A percentile compares a stretch with the other conserved stretches of the same genome.
These are phyloP conservation scores for Aspergillus carbonarius DNA, from an alignment of 2,329 filamentous ascomycete species.

Conservation along the genomic window DNA sequence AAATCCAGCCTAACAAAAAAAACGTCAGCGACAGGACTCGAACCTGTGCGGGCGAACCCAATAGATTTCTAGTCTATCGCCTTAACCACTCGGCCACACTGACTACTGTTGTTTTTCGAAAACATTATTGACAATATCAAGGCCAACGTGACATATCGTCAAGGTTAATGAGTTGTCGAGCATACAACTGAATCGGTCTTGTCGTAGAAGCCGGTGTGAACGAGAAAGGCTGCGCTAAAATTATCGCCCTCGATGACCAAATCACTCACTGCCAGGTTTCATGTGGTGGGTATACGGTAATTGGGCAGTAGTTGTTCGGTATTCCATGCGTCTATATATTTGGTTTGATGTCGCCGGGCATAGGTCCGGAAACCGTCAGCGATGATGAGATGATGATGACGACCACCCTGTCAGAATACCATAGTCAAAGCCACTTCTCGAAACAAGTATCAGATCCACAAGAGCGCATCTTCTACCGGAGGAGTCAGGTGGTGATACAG, in stretches of 20 bases:
- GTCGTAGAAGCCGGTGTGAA: background rate
- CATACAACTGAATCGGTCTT: background rate
- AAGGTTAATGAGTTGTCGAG: no score
- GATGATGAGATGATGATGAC: background rate
- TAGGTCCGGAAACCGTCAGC: background rate
- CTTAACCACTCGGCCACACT: constrained; percentile 3
- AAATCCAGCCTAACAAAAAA: background rate
- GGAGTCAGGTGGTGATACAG: background rate
- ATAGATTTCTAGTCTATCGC: constrained; percentile 9
- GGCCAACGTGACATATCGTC: no score
- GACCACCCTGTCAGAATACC: background rate
- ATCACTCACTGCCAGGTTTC: no score
- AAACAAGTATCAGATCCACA: no score
- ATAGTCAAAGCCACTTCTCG: no score
- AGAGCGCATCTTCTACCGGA: no score
- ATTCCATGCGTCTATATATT: background rate
- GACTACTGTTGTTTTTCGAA: background rate
- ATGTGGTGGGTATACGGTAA: background rate
- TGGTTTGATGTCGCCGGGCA: background rate
- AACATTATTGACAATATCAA: background rate
- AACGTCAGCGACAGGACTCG: constrained; percentile 28
- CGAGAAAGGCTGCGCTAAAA: background rate
- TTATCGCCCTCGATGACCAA: no score
- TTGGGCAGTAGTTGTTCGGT: background rate
- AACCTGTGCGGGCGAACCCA: constrained; percentile 19